These are phyloP conservation scores for Zygosaccharomyces pseudobailii DNA, from an alignment of 1,139 yeast genomes.

Conservation along the genomic window DNA sequence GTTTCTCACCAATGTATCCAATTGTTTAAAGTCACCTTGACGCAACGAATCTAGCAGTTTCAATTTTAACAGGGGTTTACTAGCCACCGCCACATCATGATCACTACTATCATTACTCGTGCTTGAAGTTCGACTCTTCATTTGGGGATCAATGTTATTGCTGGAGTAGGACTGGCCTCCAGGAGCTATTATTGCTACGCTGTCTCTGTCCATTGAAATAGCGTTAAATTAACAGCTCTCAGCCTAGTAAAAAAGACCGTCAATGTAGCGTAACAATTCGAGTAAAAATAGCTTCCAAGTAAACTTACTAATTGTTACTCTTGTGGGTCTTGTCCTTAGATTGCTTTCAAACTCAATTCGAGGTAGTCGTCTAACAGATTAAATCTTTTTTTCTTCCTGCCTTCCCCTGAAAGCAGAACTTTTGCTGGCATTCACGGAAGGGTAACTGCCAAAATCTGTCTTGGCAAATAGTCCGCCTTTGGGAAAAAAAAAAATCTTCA, in stretches of 20 bases:
- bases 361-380: background rate
- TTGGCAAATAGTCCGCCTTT: background rate
- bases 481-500: no score
- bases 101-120: constrained; percentile 5
- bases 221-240: background rate
- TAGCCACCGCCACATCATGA: constrained; percentile 9
- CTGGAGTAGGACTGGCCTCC: constrained; percentile 3
- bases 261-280: background rate
- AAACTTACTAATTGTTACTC: background rate
- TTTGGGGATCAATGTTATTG: constrained; percentile 1
- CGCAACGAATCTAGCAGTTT: constrained; percentile 64
- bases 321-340: background rate
- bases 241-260: background rate
- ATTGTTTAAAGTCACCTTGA: constrained; percentile 45
- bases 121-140: background rate
- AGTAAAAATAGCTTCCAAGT: background rate
- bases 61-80: constrained; percentile 53
- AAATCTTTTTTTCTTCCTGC: background rate
- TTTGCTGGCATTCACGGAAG: background rate
- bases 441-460: background rate
- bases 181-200: constrained; percentile 4
- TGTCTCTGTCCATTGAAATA: constrained; percentile 4
- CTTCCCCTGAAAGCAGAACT: background rate
- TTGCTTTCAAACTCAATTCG: background rate
- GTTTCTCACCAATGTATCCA: constrained; percentile 28